Evolutionary conservation across 2,329 filamentous ascomycete species (phyloP), one percentile per base, ranked within the genome.

Genomic region (Fusarium sp.): DNA sequence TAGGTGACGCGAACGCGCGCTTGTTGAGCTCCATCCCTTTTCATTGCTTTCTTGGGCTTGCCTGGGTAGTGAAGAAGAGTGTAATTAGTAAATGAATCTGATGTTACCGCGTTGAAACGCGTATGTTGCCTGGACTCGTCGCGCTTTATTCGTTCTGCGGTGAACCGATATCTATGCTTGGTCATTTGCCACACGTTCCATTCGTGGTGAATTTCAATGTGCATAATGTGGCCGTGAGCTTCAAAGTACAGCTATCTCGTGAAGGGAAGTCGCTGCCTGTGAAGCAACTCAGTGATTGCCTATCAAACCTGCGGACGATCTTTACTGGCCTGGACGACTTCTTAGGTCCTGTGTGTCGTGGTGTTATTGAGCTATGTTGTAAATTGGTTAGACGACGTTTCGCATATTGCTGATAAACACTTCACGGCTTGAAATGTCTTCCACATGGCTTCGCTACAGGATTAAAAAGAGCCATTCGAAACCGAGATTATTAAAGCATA

Each of bases 1-100:
- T 81, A 81, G 80, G 81, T 72, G 80, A 82, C 79, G 81, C 81
- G 79, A 82, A 81, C n/a, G n/a, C n/a, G n/a, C 65, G 53, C 68
- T 59, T 69, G 69, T 65, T 44, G 75, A 53, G 73, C 71, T 75
- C 71, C 6, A 28, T 59, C n/a, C n/a, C n/a, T 81, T 82, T 82
- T 82, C 81, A 80, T 82, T 82, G 68, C 79, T 77, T 64, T 24
- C 72, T 73, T 68, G 39, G 79, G 79, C 78, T 80, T 78, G 79
- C 72, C 75, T 72, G 65, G 71, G 76, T 44, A 8, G 80, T 79
- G 79, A 81, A 74, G 81, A 82, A 82, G 81, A 79, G n/a, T n/a
- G n/a, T n/a, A n/a, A n/a, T n/a, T n/a, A n/a, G n/a, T n/a, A n/a
- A n/a, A n/a, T n/a, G n/a, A n/a, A n/a, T n/a, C n/a, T n/a, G n/a